These are phyloP conservation scores for Penicillium sp. DNA, from an alignment of 2,329 filamentous ascomycete species.

Conservation along the genomic window DNA sequence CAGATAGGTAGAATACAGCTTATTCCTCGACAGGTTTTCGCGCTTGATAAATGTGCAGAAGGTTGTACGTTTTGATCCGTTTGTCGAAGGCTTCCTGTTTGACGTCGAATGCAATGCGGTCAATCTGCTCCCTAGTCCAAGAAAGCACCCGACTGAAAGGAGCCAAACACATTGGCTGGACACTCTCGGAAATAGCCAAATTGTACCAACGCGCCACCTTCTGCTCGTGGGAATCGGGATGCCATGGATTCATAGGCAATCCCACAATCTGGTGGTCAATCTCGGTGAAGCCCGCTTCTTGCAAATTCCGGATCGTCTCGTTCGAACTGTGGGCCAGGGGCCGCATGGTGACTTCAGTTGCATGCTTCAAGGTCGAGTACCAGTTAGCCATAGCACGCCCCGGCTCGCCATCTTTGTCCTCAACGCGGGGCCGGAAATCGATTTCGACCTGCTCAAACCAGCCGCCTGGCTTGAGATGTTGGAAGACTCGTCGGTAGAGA, in stretches of 20 bases:
- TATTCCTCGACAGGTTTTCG: conserved; percentile 33
- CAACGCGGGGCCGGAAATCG: conserved; percentile 72
- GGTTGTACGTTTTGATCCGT: conserved; percentile 67
- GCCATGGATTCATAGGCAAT: conserved; percentile 74
- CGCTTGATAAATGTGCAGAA: conserved; percentile 45
- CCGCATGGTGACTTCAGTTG: conserved; percentile 63
- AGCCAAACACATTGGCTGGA: conserved; percentile 70
- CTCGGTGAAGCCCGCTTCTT: conserved; percentile 73
- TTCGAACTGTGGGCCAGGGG: conserved; percentile 63
- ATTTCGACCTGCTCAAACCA: conserved; percentile 91
- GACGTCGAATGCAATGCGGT: conserved; percentile 60
- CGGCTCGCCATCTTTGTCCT: conserved; percentile 39
- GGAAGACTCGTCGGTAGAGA: conserved; percentile 68
- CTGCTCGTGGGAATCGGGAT: conserved; percentile 60
- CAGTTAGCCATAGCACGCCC: conserved; percentile 62
- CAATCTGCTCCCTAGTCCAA: conserved; percentile 62
- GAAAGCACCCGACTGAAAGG: conserved; percentile 66
- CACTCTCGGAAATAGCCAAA: conserved; percentile 67
- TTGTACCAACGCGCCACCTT: conserved; percentile 82
- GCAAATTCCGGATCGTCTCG: conserved; percentile 59
- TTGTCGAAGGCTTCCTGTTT: conserved; percentile 67
- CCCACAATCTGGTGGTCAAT: conserved; percentile 67
- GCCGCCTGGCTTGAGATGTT: conserved; percentile 71
- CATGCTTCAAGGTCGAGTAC: conserved; percentile 65
- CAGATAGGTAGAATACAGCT: background rate